phyloP scores from a whole-genome alignment of 108 stramenopile genomes.

The Aureococcus anophagefferens region DNA sequence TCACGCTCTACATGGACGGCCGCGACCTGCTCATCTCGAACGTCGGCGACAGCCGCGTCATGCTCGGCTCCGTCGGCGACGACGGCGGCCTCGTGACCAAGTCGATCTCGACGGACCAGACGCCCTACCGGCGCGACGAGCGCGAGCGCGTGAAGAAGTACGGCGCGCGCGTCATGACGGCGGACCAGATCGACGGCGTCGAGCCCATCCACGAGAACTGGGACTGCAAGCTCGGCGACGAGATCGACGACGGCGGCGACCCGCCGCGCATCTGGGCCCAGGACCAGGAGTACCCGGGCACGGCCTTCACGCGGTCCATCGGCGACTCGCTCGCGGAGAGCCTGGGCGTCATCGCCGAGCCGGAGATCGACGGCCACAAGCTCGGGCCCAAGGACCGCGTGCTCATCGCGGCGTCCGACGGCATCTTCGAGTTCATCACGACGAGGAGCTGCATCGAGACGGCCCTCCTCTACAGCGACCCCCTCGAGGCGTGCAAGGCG shows the following conservation, averaged over 20 bases:
- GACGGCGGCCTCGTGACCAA: constrained; percentile 28
- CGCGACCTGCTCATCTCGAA: constrained; percentile 75
- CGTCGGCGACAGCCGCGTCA: constrained; percentile 87
- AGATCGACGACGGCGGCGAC: constrained; percentile 73
- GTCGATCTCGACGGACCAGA: constrained; percentile 74
- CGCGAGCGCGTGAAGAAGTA: constrained; percentile 49
- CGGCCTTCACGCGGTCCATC: constrained; percentile 82
- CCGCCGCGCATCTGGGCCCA: constrained; percentile 83
- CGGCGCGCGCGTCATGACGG: constrained; percentile 60
- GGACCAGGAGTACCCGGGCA: constrained; percentile 75
- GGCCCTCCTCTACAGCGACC: constrained; percentile 38
- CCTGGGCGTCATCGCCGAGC: constrained; percentile 74
- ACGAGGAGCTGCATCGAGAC: constrained; percentile 42
- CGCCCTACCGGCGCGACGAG: constrained; percentile 75
- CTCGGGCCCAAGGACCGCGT: constrained; percentile 59
- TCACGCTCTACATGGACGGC: constrained; percentile 72
- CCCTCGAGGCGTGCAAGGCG: constrained; percentile 81
- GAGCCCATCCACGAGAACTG: constrained; percentile 53
- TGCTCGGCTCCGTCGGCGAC: constrained; percentile 50
- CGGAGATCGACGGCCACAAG: constrained; percentile 64
- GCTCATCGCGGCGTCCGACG: constrained; percentile 80
- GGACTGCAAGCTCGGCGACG: constrained; percentile 49
- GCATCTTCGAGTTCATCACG: constrained; percentile 89
- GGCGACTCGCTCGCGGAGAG: constrained; percentile 79
- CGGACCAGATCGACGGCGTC: constrained; percentile 68